phyloP scores from a whole-genome alignment of 2,329 filamentous ascomycete genomes.

The Trichoderma arundinaceum region DNA sequence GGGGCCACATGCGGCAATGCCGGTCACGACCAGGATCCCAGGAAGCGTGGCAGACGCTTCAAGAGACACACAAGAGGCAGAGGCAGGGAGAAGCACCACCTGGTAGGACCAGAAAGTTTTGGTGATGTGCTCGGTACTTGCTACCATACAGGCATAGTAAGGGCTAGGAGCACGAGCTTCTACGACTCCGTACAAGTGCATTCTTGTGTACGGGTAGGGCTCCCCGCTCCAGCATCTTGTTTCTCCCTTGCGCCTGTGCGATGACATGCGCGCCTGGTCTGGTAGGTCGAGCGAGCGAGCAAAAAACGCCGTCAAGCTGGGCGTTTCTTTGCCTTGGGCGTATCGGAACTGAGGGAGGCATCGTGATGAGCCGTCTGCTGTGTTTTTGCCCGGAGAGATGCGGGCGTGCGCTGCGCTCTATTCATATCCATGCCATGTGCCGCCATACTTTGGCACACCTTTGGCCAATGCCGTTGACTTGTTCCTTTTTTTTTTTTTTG shows the following conservation, averaged over 20 bases:
- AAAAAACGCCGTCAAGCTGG: neutral
- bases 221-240: too few species aligned
- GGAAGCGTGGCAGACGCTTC: constrained; percentile 2
- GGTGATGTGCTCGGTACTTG: neutral
- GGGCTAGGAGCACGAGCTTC: too few species aligned
- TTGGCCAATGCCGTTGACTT: neutral
- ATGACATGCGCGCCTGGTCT: constrained; percentile 14
- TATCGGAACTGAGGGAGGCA: neutral
- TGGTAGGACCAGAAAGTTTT: too few species aligned
- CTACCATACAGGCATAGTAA: neutral
- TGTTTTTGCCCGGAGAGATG: constrained; percentile 14
- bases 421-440: neutral
- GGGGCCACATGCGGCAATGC: constrained; percentile 23
- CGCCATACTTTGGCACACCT: constrained; percentile 2
- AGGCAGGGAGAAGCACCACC: too few species aligned
- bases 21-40: constrained; percentile 17
- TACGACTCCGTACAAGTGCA: too few species aligned
- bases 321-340: too few species aligned
- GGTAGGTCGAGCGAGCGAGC: constrained; percentile 9
- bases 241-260: too few species aligned
- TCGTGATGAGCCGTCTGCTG: neutral
- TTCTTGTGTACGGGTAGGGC: too few species aligned
- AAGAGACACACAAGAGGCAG: too few species aligned
- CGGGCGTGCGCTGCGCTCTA: neutral
- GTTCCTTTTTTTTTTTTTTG: too few species aligned